Evolutionary conservation across 2,329 filamentous ascomycete species (phyloP), one percentile per base, ranked within the genome.

Genomic region (Sporothrix curviconia): DNA sequence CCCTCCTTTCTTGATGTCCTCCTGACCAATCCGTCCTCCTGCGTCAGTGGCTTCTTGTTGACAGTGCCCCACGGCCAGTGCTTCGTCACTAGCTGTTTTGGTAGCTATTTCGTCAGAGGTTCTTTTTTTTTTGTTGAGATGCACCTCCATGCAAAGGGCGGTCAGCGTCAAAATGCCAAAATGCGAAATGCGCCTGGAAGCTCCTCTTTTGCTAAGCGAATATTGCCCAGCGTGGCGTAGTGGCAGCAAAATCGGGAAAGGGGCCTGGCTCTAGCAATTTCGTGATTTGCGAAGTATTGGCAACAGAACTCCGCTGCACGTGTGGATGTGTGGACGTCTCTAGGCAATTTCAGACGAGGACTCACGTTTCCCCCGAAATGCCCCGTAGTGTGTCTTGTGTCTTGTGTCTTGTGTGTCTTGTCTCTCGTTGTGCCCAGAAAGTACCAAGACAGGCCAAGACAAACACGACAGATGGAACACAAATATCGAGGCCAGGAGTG

Each of bases 71-170:
- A 52, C 34, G 49, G 30, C 34, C 36, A 52, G 36, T 30, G 36
- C 24, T 17, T 52, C 32, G 14, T 14, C 47, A n/a, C 47, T 52
- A 40, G 11, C 49, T 52, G 50, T n/a, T 30, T 42, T 34, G 24
- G 50, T 51, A 22, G 34, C 40, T n/a, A 39, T 40, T 19, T 19
- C 28, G 14, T 4, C 9, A n/a, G n/a, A n/a, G n/a, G n/a, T n/a
- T n/a, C n/a, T n/a, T n/a, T n/a, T n/a, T n/a, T 40, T 53, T 53
- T 43, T 53, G 50, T 53, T 53, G 50, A 53, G 50, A 42, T 17
- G n/a, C 25, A 37, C 30, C n/a, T n/a, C n/a, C n/a, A n/a, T n/a
- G n/a, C n/a, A n/a, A n/a, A n/a, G n/a, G n/a, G n/a, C n/a, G n/a
- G n/a, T n/a, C n/a, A n/a, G n/a, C n/a, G 30, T 34, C 47, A 50